Evolutionary conservation across 257 asterid species (phyloP).

Genomic region (Solanum pimpinellifolium): DNA sequence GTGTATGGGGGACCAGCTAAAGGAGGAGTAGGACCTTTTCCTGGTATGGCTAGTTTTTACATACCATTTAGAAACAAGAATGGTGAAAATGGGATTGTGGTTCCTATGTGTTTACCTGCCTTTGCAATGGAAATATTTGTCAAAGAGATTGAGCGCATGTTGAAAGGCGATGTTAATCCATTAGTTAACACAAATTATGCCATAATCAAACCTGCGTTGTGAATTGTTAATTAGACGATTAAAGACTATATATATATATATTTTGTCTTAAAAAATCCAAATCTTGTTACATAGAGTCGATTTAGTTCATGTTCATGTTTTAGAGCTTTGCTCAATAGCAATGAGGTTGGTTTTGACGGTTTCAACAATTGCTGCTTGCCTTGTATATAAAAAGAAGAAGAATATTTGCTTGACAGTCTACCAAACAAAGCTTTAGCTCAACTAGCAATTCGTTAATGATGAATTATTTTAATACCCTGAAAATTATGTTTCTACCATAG

Average conservation of each 20-base stretch:
- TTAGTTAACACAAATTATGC: not conserved
- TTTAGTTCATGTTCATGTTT: too few species aligned
- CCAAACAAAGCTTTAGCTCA: too few species aligned
- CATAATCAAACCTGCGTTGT: constrained; percentile 23
- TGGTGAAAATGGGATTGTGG: constrained; percentile 46
- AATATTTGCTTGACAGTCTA: too few species aligned
- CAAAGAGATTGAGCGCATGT: constrained; percentile 25
- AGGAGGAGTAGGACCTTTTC: constrained; percentile 46
- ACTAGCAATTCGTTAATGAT: too few species aligned
- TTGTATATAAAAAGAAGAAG: too few species aligned
- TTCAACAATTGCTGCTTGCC: too few species aligned
- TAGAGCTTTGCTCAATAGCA: too few species aligned
- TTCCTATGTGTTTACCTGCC: constrained; percentile 39
- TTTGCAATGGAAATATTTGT: constrained; percentile 45
- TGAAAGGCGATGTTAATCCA: constrained; percentile 10
- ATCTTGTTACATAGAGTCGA: not conserved
- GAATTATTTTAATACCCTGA: too few species aligned
- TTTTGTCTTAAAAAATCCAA: not conserved
- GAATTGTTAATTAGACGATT: not conserved
- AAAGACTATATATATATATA: too few species aligned
- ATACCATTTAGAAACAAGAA: constrained; percentile 24
- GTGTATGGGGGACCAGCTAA: constrained; percentile 45
- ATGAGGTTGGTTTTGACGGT: too few species aligned
- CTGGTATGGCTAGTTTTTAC: constrained; percentile 37
- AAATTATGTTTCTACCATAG: too few species aligned